phyloP scores from a whole-genome alignment of 768 basidiomycete species.

The Obba rivulosa region DNA sequence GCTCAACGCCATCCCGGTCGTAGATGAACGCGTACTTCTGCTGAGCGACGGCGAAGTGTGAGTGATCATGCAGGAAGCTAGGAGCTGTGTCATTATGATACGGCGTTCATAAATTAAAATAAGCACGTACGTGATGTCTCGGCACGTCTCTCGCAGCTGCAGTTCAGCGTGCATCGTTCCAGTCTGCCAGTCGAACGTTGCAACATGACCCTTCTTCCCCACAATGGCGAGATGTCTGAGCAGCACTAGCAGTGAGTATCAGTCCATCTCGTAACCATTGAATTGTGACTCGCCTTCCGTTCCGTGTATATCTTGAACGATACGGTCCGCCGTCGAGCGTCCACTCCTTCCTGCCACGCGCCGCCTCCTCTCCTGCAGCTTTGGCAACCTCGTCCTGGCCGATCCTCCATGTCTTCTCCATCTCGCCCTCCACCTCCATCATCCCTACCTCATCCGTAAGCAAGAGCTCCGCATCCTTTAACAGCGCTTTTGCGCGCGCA shows the following conservation, averaged over 20 bases:
- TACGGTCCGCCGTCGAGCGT: conserved; percentile 85
- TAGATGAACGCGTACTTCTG: conserved; percentile 96
- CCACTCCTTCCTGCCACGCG: conserved; percentile 70
- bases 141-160: conserved; percentile 83
- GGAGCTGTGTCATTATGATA: neutral
- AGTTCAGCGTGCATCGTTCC: conserved; percentile 83
- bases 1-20: conserved; percentile 87
- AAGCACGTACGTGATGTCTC: conserved; percentile 79
- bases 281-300: conserved; percentile 60
- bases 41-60: conserved; percentile 92
- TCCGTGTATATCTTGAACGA: conserved; percentile 77
- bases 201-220: conserved; percentile 79
- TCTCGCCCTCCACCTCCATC: conserved; percentile 68
- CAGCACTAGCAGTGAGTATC: neutral
- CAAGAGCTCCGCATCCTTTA: conserved; percentile 71
- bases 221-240: conserved; percentile 80
- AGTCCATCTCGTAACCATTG: neutral
- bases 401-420: conserved; percentile 90
- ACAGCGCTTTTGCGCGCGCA: conserved; percentile 54
- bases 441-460: conserved; percentile 63
- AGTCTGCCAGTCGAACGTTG: conserved; percentile 91
- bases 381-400: conserved; percentile 72
- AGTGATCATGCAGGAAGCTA: conserved; percentile 90
- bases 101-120: neutral
- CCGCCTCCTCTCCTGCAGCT: conserved; percentile 68